phyloP scores from a whole-genome alignment of 176 grass and related monocot genomes.

The Carex pumila region DNA sequence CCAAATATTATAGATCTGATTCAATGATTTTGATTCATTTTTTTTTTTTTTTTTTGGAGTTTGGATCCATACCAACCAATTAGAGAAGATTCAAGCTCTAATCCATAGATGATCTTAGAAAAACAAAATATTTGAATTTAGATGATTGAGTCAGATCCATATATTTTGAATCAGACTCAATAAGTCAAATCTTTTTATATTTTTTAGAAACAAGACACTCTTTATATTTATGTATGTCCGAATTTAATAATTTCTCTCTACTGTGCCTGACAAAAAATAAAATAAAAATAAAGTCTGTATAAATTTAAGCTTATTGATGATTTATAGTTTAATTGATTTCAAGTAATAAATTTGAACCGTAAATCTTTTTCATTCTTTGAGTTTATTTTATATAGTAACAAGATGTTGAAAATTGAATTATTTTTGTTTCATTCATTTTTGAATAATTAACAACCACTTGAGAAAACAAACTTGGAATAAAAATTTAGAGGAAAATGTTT shows the following conservation, averaged over 20 bases:
- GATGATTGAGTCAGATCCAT: too few species aligned
- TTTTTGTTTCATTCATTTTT: neutral
- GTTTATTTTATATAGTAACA: neutral
- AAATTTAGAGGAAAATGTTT: neutral
- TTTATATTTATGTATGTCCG: too few species aligned
- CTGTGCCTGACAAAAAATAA: neutral
- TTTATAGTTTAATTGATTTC: neutral
- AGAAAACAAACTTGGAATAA: neutral
- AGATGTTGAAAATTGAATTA: neutral
- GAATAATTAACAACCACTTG: neutral
- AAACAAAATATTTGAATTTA: too few species aligned
- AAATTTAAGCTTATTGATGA: neutral
- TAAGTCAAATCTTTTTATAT: too few species aligned
- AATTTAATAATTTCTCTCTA: neutral
- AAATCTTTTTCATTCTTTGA: neutral
- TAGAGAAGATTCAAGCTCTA: too few species aligned
- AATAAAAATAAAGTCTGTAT: neutral
- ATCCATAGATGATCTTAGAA: too few species aligned
- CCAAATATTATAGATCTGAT: too few species aligned
- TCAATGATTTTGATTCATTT: too few species aligned
- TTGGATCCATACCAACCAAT: too few species aligned
- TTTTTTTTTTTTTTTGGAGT: too few species aligned
- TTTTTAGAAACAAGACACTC: too few species aligned
- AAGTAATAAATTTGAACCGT: neutral
- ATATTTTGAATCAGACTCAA: too few species aligned